A percentile compares a stretch with the other conserved stretches of the same genome.
These are phyloP conservation scores for Pyrenochaeta sp. DNA, from an alignment of 2,329 filamentous ascomycete species.

Conservation along the genomic window DNA sequence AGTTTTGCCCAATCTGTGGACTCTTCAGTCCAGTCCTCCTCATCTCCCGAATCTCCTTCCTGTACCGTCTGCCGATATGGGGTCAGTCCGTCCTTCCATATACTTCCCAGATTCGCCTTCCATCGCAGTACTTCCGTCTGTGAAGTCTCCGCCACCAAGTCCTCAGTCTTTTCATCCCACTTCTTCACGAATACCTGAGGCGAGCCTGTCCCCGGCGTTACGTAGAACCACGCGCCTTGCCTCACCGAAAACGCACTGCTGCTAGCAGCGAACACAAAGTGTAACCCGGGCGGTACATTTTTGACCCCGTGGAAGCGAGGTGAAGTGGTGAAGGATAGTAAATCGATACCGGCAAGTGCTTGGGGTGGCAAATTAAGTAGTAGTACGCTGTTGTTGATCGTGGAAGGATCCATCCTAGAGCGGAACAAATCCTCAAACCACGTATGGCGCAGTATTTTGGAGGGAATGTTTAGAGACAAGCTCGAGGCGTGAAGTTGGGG, in stretches of 20 bases:
- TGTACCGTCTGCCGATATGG: conserved; percentile 57
- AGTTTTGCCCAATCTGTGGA: conserved; percentile 62
- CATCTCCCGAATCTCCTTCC: conserved; percentile 33
- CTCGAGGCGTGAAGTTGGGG: conserved; percentile 20
- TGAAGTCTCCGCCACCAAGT: conserved; percentile 54
- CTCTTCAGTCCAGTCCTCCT: conserved; percentile 51
- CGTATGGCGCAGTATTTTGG: conserved; percentile 47
- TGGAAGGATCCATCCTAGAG: conserved; percentile 46
- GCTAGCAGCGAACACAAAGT: conserved; percentile 69
- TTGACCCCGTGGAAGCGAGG: conserved; percentile 69
- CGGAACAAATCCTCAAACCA: conserved; percentile 45
- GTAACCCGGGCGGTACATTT: conserved; percentile 65
- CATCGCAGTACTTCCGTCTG: conserved; percentile 56
- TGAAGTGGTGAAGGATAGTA: conserved; percentile 70
- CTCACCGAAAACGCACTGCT: conserved; percentile 67
- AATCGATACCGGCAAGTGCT: conserved; percentile 63
- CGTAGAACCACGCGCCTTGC: conserved; percentile 69
- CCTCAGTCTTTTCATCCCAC: conserved; percentile 62
- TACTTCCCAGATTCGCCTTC: conserved; percentile 64
- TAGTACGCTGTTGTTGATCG: conserved; percentile 48
- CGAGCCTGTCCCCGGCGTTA: conserved; percentile 51
- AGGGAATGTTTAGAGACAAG: conserved; percentile 21
- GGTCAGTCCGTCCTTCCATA: conserved; percentile 63
- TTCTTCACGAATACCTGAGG: conserved; percentile 62
- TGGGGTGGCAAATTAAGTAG: conserved; percentile 56